Evolutionary conservation across 2,329 filamentous ascomycete genomes (phyloP).

Genomic region (Chlorencoelia australis): DNA sequence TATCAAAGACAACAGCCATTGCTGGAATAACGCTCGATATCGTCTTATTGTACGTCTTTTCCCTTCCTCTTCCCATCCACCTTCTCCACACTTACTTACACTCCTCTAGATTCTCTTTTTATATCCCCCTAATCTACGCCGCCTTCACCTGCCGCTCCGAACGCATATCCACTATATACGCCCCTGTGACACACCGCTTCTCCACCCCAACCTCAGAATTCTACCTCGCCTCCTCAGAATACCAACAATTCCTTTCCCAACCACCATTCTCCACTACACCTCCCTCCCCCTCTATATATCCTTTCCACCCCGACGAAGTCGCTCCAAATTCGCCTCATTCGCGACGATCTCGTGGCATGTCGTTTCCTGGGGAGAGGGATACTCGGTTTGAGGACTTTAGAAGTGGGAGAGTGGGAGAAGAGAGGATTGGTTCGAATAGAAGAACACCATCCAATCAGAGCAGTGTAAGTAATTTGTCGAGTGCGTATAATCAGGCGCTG

Average conservation of each 20-base stretch:
- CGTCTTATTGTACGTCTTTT: conserved; percentile 13
- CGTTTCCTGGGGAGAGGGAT: too few relatives aligned
- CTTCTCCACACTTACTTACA: not conserved
- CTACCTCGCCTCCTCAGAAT: not conserved
- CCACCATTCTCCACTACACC: conserved; percentile 4
- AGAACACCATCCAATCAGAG: too few relatives aligned
- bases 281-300: conserved; percentile 2
- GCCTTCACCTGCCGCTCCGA: conserved; percentile 14
- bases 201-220: not conserved
- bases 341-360: too few relatives aligned
- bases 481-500: conserved; percentile 7
- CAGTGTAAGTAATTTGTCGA: conserved; percentile 5
- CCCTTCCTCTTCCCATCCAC: not conserved
- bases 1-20: conserved; percentile 2
- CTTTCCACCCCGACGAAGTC: too few relatives aligned
- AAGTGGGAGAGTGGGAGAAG: too few relatives aligned
- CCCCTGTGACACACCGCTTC: not conserved
- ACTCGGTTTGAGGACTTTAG: too few relatives aligned
- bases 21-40: conserved; percentile 12
- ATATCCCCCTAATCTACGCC: conserved; percentile 20
- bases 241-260: not conserved
- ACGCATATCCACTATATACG: conserved; percentile 3
- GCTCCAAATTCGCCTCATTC: too few relatives aligned
- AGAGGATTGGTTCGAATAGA: too few relatives aligned
- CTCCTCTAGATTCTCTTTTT: conserved; percentile 15